These are phyloP conservation scores for Fraxinus albicans DNA, from an alignment of 305 asterid genomes.

Conservation along the genomic window DNA sequence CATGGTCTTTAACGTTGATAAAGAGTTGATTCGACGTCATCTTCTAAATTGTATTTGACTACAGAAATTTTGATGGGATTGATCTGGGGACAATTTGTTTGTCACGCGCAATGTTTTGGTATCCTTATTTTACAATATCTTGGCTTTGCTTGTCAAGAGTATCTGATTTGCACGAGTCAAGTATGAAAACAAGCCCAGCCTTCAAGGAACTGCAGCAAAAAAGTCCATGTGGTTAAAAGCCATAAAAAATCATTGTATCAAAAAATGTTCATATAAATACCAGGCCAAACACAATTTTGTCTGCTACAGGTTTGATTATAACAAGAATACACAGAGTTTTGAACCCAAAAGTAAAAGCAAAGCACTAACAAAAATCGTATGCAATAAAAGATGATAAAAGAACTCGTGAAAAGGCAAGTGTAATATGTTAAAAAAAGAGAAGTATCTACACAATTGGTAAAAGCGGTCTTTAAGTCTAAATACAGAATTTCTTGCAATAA, in stretches of 20 bases:
- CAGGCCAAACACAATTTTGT: neutral
- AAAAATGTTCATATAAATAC: neutral
- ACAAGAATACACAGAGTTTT: neutral
- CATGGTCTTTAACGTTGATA: slow-evolving; percentile 18
- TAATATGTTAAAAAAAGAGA: neutral
- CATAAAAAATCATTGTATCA: neutral
- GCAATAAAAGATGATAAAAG: neutral
- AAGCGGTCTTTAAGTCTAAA: neutral
- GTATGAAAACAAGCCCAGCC: neutral
- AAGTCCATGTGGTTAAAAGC: neutral
- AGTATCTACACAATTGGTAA: neutral
- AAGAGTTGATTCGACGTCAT: neutral
- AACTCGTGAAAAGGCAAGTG: neutral
- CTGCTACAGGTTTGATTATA: neutral
- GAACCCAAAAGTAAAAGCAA: neutral
- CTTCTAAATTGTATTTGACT: neutral
- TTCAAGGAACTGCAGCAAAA: neutral
- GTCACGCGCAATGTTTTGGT: neutral
- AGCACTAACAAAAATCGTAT: neutral
- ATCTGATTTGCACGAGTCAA: neutral
- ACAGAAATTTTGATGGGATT: neutral
- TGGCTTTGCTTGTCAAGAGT: neutral
- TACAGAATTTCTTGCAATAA: neutral
- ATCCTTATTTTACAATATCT: neutral
- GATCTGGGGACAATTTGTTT: neutral